Evolutionary conservation across 2,329 filamentous ascomycete species (phyloP), one percentile per base, ranked within the genome.

Genomic region (Fusarium chaquense): DNA sequence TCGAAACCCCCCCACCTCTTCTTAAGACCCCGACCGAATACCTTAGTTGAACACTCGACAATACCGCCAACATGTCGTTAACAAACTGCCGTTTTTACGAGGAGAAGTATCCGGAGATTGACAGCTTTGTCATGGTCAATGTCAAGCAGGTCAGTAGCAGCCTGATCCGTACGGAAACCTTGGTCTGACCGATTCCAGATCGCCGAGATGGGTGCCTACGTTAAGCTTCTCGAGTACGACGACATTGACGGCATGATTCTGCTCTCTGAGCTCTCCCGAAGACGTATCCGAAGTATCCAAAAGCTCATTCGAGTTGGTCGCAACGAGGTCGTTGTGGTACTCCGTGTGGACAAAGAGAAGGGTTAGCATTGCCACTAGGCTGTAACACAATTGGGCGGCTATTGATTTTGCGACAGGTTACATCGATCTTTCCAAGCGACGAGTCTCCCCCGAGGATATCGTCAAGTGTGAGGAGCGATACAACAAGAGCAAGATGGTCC

Each of bases 181-280:
- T 46, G 52, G 45, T 69, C 70, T 74, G 64, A 76, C 68, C 65
- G 38, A 56, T 53, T 32, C 51, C 75, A 96, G 92, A 99, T 99
- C 80, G 96, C 96, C 81, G 97, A 99, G 84, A 99, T 99, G 97
- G 96, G 96, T 82, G 96, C 97, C 77, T 99, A 99, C 82, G 97
- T 99, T 79, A 99, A 99, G 85, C 91, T 99, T 59, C 91, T 99
- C 76, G 96, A 99, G 85, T 99, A 99, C 84, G 96, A 99, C 84
- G 98, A 98, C 85, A 99, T 99, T 78, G 97, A 99, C 81, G 96
- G 96, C 89, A 99, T 99, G 97, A 99, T 99, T 78, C 86, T 99
- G 73, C 93, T 99, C 73, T 97, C 93, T 77, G 96, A 99, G 83
- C 89, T 99, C 71, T 99, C 97, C 64, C 90, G 96, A 87, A 90